These are phyloP conservation scores for Boletus coccyginus DNA, from an alignment of 768 basidiomycete genomes.

Conservation along the genomic window DNA sequence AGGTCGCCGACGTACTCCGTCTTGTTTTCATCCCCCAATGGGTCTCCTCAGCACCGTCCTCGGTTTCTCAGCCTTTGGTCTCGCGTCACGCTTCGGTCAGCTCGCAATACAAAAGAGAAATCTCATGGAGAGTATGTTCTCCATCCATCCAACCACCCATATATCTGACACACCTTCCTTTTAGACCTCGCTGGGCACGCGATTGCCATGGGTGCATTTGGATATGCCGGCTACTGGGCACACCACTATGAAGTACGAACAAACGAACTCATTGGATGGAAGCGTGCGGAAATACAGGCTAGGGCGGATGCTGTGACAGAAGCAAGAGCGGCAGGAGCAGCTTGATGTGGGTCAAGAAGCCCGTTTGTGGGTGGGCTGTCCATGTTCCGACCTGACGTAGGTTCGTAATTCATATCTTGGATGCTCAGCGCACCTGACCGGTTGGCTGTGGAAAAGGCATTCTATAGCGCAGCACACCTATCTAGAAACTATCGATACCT, in stretches of 20 bases:
- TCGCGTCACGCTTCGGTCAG: constrained; percentile 81
- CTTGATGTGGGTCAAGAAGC: constrained; percentile 14
- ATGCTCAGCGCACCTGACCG: constrained; percentile 5
- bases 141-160: neutral
- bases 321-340: constrained; percentile 17
- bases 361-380: neutral
- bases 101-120: constrained; percentile 81
- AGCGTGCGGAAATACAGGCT: constrained; percentile 56
- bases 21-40: constrained; percentile 38
- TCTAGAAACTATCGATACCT: constrained; percentile 19
- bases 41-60: constrained; percentile 65
- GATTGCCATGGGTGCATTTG: constrained; percentile 67
- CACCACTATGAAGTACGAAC: constrained; percentile 66
- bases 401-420: constrained; percentile 17
- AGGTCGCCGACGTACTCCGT: constrained; percentile 9
- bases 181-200: constrained; percentile 73
- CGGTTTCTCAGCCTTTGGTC: constrained; percentile 80
- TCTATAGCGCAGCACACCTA: constrained; percentile 7
- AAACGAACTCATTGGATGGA: constrained; percentile 57
- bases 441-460: constrained; percentile 4
- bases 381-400: constrained; percentile 10
- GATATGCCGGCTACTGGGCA: constrained; percentile 72
- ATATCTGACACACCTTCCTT: neutral
- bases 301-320: constrained; percentile 33
- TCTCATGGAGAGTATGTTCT: constrained; percentile 72